Evolutionary conservation across 129 eudicot genomes (phyloP).

Genomic region (Flaveria trinervia): DNA sequence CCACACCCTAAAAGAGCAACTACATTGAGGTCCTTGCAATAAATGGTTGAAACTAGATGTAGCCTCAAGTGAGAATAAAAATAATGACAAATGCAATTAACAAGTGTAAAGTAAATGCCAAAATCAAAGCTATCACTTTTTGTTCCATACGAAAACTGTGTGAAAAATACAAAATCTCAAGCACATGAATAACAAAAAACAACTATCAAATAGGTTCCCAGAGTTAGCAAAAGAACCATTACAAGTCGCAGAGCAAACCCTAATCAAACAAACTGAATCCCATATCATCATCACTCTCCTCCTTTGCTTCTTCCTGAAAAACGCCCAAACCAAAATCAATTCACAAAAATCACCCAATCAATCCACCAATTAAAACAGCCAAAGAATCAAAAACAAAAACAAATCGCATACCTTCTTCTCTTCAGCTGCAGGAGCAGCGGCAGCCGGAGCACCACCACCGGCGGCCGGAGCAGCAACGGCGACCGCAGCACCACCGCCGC

Average conservation of each 20-base stretch:
- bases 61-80: neutral
- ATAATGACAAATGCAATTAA: neutral
- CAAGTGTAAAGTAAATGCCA: neutral
- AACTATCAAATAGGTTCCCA: slow-evolving; percentile 6
- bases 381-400: neutral
- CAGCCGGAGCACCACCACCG: slow-evolving; percentile 51
- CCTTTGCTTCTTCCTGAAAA: slow-evolving; percentile 66
- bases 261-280: slow-evolving; percentile 74
- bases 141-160: slow-evolving; percentile 15
- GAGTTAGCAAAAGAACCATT: slow-evolving; percentile 22
- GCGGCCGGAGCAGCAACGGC: slow-evolving; percentile 48
- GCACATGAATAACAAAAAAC: slow-evolving; percentile 9
- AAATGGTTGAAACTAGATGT: too few relatives aligned
- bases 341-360: neutral
- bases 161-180: slow-evolving; percentile 20
- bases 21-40: too few relatives aligned
- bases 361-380: neutral
- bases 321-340: neutral
- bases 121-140: slow-evolving; percentile 21
- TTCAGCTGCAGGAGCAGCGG: slow-evolving; percentile 52
- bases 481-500: slow-evolving; percentile 55
- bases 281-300: slow-evolving; percentile 75
- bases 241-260: slow-evolving; percentile 15
- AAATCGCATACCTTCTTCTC: slow-evolving; percentile 61
- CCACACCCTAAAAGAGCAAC: too few relatives aligned